Conservation (phyloP, 1,284 basidiomycete species). For the Ustilago bromivora region DNA sequence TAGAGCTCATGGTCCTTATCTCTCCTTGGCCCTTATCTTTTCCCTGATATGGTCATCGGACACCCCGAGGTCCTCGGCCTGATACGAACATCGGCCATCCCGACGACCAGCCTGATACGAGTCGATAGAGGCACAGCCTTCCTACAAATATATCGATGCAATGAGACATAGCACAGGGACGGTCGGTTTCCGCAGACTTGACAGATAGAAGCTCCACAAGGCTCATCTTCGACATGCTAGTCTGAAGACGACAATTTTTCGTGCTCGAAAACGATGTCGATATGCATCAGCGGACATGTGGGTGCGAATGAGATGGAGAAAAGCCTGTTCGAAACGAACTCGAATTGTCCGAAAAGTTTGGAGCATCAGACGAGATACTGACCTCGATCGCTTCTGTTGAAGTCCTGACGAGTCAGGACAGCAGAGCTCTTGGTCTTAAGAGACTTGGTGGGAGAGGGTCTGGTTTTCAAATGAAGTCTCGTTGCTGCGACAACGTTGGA, state of each 20-base stretch:
- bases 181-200: too few species aligned
- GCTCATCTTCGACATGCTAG: neutral
- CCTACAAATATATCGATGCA: too few species aligned
- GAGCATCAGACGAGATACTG: neutral
- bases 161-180: too few species aligned
- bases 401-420: neutral
- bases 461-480: conserved; percentile 7
- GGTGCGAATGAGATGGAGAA: neutral
- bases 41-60: too few species aligned
- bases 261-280: neutral
- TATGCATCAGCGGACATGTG: neutral
- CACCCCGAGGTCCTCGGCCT: too few species aligned
- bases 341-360: neutral
- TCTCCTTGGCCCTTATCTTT: too few species aligned
- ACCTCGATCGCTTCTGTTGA: neutral
- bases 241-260: neutral
- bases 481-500: neutral
- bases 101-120: too few species aligned
- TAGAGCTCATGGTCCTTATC: too few species aligned
- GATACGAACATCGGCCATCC: too few species aligned
- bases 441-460: neutral
- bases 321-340: neutral
- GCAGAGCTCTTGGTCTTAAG: neutral
- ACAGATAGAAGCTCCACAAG: too few species aligned
- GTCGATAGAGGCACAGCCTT: too few species aligned